These are phyloP conservation scores for Rhizopogon vulgaris DNA, from an alignment of 768 basidiomycete genomes.

Conservation along the genomic window DNA sequence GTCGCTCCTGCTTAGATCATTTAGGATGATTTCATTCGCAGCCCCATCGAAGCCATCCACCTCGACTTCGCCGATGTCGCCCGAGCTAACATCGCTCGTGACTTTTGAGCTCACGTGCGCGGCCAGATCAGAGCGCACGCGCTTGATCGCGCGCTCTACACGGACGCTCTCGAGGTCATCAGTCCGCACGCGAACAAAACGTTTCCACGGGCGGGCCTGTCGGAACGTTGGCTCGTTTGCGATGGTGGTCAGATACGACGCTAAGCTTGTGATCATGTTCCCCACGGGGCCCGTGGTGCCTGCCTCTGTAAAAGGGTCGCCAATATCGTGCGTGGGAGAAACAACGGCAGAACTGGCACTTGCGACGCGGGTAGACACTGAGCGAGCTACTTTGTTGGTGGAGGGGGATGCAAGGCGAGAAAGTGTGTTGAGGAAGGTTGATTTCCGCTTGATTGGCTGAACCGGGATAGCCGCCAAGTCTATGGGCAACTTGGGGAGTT, in stretches of 20 bases:
- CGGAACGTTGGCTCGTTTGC: conserved; percentile 64
- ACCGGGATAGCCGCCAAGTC: conserved; percentile 46
- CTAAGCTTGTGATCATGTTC: conserved; percentile 58
- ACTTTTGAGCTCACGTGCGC: conserved; percentile 49
- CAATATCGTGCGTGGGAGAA: conserved; percentile 50
- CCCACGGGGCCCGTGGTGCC: conserved; percentile 25
- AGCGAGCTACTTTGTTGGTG: conserved; percentile 43
- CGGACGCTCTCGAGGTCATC: conserved; percentile 87
- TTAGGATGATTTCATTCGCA: conserved; percentile 23
- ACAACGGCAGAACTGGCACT: conserved; percentile 32
- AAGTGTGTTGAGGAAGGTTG: conserved; percentile 80
- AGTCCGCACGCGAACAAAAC: conserved; percentile 78
- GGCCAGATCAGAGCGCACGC: conserved; percentile 79
- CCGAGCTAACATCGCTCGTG: conserved; percentile 21
- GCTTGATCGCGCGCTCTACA: conserved; percentile 83
- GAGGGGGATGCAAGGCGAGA: conserved; percentile 77
- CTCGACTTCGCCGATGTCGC: conserved; percentile 27
- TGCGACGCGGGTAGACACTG: conserved; percentile 28
- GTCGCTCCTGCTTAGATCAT: conserved; percentile 11
- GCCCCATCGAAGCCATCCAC: conserved; percentile 18
- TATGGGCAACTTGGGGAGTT: conserved; percentile 58
- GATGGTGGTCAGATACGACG: conserved; percentile 73
- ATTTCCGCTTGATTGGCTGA: conserved; percentile 64
- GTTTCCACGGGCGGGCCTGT: conserved; percentile 68
- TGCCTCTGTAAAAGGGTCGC: conserved; percentile 49